These are phyloP conservation scores for Solanum piurae DNA, from an alignment of 257 asterid genomes.

Conservation along the genomic window DNA sequence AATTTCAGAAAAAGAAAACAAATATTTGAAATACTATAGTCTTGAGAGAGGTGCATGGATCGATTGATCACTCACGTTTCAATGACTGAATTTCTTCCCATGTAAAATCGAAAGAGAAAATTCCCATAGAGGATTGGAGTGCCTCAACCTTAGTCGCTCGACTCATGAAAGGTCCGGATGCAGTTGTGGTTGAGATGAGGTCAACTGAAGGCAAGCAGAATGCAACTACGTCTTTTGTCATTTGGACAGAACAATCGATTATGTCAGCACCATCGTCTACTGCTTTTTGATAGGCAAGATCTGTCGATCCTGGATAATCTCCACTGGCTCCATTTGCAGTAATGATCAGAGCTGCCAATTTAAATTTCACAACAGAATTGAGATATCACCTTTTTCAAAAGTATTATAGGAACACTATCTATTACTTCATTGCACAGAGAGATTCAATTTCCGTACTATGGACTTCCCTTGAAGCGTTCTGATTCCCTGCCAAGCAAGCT, in stretches of 20 bases:
- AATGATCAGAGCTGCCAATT: neutral
- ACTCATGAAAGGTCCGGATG: constrained; percentile 47
- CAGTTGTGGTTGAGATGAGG: constrained; percentile 70
- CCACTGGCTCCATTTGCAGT: constrained; percentile 90
- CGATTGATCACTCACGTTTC: neutral
- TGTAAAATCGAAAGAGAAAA: constrained; percentile 73
- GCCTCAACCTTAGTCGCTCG: constrained; percentile 20
- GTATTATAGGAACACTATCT: neutral
- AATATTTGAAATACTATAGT: neutral
- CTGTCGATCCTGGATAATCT: constrained; percentile 63
- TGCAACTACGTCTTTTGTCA: constrained; percentile 73
- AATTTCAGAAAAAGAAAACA: neutral
- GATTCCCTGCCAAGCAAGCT: constrained; percentile 58
- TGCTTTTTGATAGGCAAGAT: constrained; percentile 87
- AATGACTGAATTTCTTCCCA: constrained; percentile 47
- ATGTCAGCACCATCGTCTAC: constrained; percentile 63
- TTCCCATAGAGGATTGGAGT: constrained; percentile 49
- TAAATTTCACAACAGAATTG: neutral
- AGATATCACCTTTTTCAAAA: neutral
- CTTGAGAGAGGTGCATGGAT: neutral
- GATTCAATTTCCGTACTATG: constrained; percentile 29
- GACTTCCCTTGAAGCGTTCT: constrained; percentile 36
- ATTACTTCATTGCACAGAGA: neutral
- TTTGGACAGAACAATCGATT: constrained; percentile 80
- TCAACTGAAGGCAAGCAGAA: constrained; percentile 76